Conservation (phyloP, 2,329 filamentous ascomycete genomes). For the Cylindrodendrum hubeiense region DNA sequence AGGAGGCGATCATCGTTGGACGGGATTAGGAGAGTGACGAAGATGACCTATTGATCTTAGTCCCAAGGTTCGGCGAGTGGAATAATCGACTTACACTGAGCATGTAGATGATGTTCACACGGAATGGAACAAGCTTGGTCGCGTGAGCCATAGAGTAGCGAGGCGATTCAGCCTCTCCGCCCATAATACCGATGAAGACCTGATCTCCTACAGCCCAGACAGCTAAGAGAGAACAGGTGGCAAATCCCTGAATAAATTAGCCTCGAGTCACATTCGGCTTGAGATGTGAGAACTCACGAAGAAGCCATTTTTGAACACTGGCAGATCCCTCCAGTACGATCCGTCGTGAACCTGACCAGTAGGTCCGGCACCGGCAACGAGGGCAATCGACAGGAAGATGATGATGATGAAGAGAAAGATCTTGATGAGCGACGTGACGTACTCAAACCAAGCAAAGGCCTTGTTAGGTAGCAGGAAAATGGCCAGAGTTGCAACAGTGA, state of each 20-base stretch:
- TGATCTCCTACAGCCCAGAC: slow-evolving; percentile 39
- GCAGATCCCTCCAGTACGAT: slow-evolving; percentile 6
- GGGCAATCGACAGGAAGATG: slow-evolving; percentile 9
- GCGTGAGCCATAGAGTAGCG: slow-evolving; percentile 35
- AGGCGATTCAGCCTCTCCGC: slow-evolving; percentile 33
- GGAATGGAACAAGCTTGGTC: slow-evolving; percentile 33
- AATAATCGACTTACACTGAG: slow-evolving; percentile 3
- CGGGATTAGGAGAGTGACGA: slow-evolving; percentile 32
- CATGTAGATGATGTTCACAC: slow-evolving; percentile 38
- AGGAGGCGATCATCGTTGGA: slow-evolving; percentile 32
- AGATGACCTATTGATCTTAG: slow-evolving; percentile 16
- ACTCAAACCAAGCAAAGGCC: slow-evolving; percentile 20
- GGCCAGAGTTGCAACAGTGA: slow-evolving; percentile 2
- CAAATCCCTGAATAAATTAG: slow-evolving; percentile 32
- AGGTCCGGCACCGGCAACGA: slow-evolving; percentile 18
- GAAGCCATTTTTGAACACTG: slow-evolving; percentile 19
- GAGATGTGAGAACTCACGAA: not conserved
- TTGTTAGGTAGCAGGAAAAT: slow-evolving; percentile 19
- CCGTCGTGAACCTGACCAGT: slow-evolving; percentile 13
- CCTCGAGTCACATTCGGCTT: not conserved
- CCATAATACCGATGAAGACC: slow-evolving; percentile 41
- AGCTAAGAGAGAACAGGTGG: slow-evolving; percentile 32
- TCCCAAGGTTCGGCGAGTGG: not conserved
- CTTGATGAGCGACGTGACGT: slow-evolving; percentile 19
- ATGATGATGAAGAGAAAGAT: slow-evolving; percentile 21